These are phyloP conservation scores for Diutina neorugosa DNA, from an alignment of 1,139 yeast species.

Conservation along the genomic window DNA sequence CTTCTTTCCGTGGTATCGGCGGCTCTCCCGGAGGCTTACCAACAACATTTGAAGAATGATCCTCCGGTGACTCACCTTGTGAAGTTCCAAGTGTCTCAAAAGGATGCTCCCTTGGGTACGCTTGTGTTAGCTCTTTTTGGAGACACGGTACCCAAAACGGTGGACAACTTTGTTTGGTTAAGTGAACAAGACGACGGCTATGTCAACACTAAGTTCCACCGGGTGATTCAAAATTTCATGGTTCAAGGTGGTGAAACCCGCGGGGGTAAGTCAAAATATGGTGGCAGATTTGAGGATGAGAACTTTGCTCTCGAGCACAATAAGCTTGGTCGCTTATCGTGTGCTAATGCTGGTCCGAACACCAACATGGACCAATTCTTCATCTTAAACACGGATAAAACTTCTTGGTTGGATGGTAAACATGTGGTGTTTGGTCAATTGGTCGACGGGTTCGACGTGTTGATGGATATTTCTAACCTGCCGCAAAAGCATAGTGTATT, in stretches of 20 bases:
- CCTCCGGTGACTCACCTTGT: constrained; percentile 9
- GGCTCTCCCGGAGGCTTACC: not conserved
- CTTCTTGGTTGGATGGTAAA: constrained; percentile 31
- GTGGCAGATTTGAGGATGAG: constrained; percentile 23
- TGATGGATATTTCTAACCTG: constrained; percentile 8
- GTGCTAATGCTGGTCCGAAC: constrained; percentile 32
- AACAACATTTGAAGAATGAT: constrained; percentile 6
- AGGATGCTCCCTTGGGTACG: constrained; percentile 9
- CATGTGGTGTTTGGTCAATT: constrained; percentile 49
- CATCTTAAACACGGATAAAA: constrained; percentile 18
- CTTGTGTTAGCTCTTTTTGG: constrained; percentile 15
- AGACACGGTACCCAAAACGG: constrained; percentile 24
- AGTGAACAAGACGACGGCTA: constrained; percentile 26
- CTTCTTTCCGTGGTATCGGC: not conserved
- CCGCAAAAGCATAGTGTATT: not conserved
- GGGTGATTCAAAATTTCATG: constrained; percentile 26
- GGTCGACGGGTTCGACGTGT: constrained; percentile 20
- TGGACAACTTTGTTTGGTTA: constrained; percentile 23
- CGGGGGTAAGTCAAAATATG: constrained; percentile 17
- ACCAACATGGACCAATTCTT: constrained; percentile 33
- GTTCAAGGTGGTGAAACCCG: constrained; percentile 29
- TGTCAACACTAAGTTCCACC: constrained; percentile 19
- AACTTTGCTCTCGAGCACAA: constrained; percentile 22
- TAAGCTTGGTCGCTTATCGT: constrained; percentile 27
- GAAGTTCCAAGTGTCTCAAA: constrained; percentile 7